Conservation (phyloP, 179 eudicot genomes). For the Spinacia oleracea region DNA sequence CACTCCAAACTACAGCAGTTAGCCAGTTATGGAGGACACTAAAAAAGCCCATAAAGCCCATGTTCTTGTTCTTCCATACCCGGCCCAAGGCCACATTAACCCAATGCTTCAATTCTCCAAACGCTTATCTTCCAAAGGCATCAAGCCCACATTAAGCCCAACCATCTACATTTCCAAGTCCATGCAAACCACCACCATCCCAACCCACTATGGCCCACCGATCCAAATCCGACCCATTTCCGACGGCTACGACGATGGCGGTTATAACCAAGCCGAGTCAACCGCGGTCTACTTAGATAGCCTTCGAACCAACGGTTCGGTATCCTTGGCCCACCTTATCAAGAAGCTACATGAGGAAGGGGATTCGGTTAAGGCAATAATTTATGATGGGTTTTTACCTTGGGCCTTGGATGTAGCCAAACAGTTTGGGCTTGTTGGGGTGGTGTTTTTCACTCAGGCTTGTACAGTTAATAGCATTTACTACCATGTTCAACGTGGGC, state of each 20-base stretch:
- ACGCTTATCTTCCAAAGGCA: slow-evolving; percentile 38
- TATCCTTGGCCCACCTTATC: slow-evolving; percentile 30
- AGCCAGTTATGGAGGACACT: background rate
- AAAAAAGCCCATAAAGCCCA: slow-evolving; percentile 17
- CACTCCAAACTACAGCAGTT: no score
- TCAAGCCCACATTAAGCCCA: slow-evolving; percentile 34
- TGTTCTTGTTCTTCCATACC: slow-evolving; percentile 39
- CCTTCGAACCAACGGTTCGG: slow-evolving; percentile 25
- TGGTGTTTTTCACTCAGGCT: slow-evolving; percentile 41
- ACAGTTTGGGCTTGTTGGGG: slow-evolving; percentile 36
- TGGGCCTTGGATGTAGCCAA: slow-evolving; percentile 49
- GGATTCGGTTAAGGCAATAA: slow-evolving; percentile 32
- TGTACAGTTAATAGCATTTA: slow-evolving; percentile 39
- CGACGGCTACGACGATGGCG: slow-evolving; percentile 44
- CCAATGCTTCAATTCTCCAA: slow-evolving; percentile 49
- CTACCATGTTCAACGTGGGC: slow-evolving; percentile 40
- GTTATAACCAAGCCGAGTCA: slow-evolving; percentile 29
- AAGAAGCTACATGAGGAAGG: slow-evolving; percentile 16
- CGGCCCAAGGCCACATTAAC: slow-evolving; percentile 54
- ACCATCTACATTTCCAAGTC: slow-evolving; percentile 29
- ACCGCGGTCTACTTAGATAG: slow-evolving; percentile 31
- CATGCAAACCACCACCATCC: slow-evolving; percentile 12
- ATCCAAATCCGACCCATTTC: slow-evolving; percentile 41
- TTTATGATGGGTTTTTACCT: slow-evolving; percentile 40
- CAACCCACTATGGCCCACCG: slow-evolving; percentile 19